phyloP scores from a whole-genome alignment of 2,329 filamentous ascomycete genomes.

The Anisogramma anomala region DNA sequence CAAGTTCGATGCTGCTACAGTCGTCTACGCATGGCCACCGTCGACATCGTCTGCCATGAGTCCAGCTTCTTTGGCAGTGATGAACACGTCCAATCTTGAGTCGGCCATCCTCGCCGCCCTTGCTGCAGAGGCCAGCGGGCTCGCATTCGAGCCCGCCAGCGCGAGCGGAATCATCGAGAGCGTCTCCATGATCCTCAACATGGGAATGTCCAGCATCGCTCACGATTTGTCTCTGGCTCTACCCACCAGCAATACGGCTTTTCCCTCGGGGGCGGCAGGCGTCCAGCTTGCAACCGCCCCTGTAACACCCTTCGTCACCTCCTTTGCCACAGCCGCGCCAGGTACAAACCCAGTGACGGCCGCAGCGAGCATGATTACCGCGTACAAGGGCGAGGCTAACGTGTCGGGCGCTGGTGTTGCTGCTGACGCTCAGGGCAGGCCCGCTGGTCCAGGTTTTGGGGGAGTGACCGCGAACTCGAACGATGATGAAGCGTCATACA shows the following conservation, averaged over 20 bases:
- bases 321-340: not conserved
- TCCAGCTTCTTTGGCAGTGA: not conserved
- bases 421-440: no score
- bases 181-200: conserved; percentile 3
- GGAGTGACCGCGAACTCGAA: not conserved
- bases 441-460: not conserved
- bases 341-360: not conserved
- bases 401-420: not conserved
- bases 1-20: not conserved
- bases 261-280: not conserved
- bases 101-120: not conserved
- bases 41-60: not conserved
- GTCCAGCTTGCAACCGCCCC: not conserved
- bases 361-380: not conserved
- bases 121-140: not conserved
- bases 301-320: not conserved
- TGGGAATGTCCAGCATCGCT: conserved; percentile 4
- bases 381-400: not conserved
- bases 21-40: not conserved
- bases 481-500: not conserved
- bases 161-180: conserved; percentile 1
- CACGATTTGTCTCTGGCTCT: not conserved
- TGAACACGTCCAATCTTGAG: conserved; percentile 1
- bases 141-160: not conserved
- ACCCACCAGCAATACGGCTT: not conserved